Conservation (phyloP, 768 basidiomycete genomes). For the Russula griseocarnosa region DNA sequence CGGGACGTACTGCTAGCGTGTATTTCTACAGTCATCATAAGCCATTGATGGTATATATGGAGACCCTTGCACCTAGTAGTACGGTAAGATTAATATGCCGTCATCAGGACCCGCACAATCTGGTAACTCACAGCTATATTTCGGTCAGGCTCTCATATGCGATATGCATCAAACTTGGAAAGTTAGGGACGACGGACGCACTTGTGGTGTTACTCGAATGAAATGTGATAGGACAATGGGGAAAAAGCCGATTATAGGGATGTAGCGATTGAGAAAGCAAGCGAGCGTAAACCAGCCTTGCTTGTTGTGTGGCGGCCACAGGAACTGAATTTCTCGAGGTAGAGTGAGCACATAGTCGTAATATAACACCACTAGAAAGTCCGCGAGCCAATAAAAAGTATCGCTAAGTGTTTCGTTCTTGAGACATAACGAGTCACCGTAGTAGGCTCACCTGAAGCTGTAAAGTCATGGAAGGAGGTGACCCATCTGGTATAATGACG, state of each 20-base stretch:
- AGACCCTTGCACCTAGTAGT: conserved; percentile 9
- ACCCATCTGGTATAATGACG: neutral
- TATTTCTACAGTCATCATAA: neutral
- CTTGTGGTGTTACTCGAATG: neutral
- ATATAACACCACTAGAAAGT: conserved; percentile 31
- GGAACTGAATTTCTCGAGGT: conserved; percentile 38
- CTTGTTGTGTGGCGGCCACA: conserved; percentile 41
- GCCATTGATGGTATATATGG: neutral
- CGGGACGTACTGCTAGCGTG: conserved; percentile 3
- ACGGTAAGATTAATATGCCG: neutral
- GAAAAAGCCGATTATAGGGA: conserved; percentile 40
- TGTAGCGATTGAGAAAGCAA: conserved; percentile 51
- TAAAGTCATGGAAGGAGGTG: neutral
- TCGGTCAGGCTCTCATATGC: neutral
- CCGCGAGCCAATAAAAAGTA: neutral
- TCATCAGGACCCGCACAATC: neutral
- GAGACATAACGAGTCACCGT: neutral
- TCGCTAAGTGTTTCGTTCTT: neutral
- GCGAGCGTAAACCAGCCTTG: conserved; percentile 40
- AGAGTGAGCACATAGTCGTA: conserved; percentile 35
- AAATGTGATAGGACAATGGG: conserved; percentile 31
- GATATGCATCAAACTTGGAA: too few relatives aligned
- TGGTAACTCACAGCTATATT: conserved; percentile 12
- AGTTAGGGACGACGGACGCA: conserved; percentile 5
- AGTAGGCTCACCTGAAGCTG: conserved; percentile 8